Percentiles rank a stretch among this genome's conserved stretches.
These are phyloP conservation scores for Alternaria hordeiaustralica DNA, from an alignment of 2,329 filamentous ascomycete genomes.

Conservation along the genomic window DNA sequence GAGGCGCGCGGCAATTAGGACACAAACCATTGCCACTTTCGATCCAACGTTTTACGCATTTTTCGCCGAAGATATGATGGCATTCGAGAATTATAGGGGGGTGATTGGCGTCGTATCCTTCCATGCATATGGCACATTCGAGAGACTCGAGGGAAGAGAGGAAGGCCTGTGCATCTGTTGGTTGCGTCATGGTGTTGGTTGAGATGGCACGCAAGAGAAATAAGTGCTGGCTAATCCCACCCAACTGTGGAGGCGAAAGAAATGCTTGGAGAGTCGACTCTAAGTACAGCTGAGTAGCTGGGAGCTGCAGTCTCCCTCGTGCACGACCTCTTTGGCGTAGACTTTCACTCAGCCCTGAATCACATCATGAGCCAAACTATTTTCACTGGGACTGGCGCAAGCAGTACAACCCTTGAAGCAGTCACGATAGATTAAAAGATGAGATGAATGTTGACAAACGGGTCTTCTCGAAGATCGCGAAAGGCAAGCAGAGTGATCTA, in stretches of 20 bases:
- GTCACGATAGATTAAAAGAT: not conserved
- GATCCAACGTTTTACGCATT: not conserved
- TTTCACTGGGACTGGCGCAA: not conserved
- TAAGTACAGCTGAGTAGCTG: not conserved
- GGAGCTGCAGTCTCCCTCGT: not conserved
- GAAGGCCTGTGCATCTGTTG: not conserved
- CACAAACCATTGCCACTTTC: not conserved
- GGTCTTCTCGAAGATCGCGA: not conserved
- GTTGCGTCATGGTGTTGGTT: not conserved
- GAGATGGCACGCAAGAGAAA: not conserved
- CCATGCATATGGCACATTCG: constrained; percentile 5
- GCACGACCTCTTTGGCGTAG: not conserved
- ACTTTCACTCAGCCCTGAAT: not conserved
- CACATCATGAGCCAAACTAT: not conserved
- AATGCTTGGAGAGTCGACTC: not conserved
- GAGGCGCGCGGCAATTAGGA: constrained; percentile 1
- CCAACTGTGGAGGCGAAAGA: not conserved
- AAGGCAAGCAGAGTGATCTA: not conserved
- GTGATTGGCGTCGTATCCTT: not conserved
- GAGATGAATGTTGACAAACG: not conserved
- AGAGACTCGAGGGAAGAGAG: not conserved
- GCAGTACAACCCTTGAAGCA: not conserved
- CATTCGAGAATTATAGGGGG: not conserved
- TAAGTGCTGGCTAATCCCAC: not conserved
- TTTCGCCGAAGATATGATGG: constrained; percentile 1